A percentile compares a stretch with the other conserved stretches of the same genome.
These are phyloP conservation scores for Yamadazyma dushanensis DNA, from an alignment of 1,139 yeast species.

Conservation along the genomic window DNA sequence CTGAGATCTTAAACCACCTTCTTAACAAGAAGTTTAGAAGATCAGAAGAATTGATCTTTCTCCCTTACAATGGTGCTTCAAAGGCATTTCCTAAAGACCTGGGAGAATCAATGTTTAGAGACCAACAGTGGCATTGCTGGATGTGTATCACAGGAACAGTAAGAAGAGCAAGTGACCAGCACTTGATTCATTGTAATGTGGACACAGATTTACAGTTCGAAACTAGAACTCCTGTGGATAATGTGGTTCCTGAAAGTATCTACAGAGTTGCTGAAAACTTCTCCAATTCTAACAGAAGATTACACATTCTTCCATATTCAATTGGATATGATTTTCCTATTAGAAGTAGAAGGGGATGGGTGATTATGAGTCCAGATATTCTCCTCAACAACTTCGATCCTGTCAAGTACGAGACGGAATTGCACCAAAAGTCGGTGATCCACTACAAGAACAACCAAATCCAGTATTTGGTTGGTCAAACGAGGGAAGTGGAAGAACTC, in stretches of 20 bases:
- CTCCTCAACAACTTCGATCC: conserved; percentile 65
- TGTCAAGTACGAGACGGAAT: conserved; percentile 30
- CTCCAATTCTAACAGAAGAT: conserved; percentile 73
- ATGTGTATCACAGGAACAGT: conserved; percentile 97
- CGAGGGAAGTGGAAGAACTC: conserved; percentile 70
- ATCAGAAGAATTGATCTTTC: conserved; percentile 80
- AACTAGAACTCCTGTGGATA: conserved; percentile 21
- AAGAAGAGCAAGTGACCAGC: conserved; percentile 77
- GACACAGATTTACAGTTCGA: conserved; percentile 81
- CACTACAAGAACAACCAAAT: conserved; percentile 27
- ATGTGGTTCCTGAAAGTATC: conserved; percentile 68
- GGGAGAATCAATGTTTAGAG: conserved; percentile 29
- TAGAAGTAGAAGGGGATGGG: conserved; percentile 85
- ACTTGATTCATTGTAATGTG: conserved; percentile 86
- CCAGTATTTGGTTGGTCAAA: conserved; percentile 58
- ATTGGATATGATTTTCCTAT: conserved; percentile 66
- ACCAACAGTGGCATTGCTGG: conserved; percentile 91
- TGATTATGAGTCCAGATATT: conserved; percentile 81
- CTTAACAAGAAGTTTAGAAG: conserved; percentile 82
- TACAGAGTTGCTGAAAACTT: conserved; percentile 90
- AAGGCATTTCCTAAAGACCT: conserved; percentile 52
- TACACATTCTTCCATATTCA: conserved; percentile 78
- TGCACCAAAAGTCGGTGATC: conserved; percentile 33
- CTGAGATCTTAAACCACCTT: conserved; percentile 53
- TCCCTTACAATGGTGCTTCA: conserved; percentile 58